Base-by-base conservation (phyloP, 176 grass and related monocot genomes). In the Triticum monococcum region DNA sequence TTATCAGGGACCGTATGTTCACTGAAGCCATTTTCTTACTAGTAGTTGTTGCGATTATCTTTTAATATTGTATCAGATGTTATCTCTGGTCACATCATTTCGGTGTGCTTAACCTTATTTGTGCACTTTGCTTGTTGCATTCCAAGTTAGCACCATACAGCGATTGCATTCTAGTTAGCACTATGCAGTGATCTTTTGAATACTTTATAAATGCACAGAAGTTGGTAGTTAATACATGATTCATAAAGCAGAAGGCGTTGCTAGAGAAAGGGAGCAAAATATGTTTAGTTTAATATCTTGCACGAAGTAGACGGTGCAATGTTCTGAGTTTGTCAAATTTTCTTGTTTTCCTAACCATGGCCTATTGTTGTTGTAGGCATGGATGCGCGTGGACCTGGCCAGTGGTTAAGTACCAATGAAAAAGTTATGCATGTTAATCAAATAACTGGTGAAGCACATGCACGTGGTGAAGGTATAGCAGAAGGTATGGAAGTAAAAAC, bases 381-480 rank as follows among this genome's bases (percentile, higher is more conserved):
- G 68, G 80, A 91, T 89, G 84, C 63, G 24, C 50, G 78, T 86
- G 75, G 78, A 82, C 83, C 81, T 33, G 92, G 95, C 74, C 88
- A 88, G 65, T 97, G 95, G 95, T 86, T 89, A 86, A 97, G 92
- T 89, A 90, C 87, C 86, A 94, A 97, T 86, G 90, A 91, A 84
- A 94, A 88, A 45, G 66, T 97, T 36, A 73, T 97, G 56, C 75
- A 81, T 79, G 63, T 97, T 87, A 83, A 97, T 84, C 82, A 68
- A 61, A 78, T 91, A 72, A 94, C 90, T 43, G 95, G 92, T 68
- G 95, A 94, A 93, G 90, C 90, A 87, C 91, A 88, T 56, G 95
- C 92, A 71, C 79, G 10, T 82, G 76, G 81, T 81, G 89, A 92
- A 80, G 95, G 95, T 88, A 81, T 76, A 86, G 84, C 81, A 88